Evolutionary conservation across 306 rosid genomes (phyloP).

Genomic region (Trichosanthes truncata): DNA sequence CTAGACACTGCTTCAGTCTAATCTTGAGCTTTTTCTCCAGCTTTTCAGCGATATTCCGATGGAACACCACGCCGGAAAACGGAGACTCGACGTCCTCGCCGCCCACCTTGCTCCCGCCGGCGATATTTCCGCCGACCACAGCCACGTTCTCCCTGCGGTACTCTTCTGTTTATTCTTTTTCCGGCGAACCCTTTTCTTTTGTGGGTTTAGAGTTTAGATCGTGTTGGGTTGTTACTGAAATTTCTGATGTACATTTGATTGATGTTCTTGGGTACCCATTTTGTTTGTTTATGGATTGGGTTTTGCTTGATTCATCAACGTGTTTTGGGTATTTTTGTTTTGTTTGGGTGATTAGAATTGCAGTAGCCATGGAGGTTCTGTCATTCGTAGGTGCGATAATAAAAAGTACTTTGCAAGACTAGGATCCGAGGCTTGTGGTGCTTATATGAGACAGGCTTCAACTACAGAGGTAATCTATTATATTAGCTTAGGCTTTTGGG

Average conservation of each 20-base stretch:
- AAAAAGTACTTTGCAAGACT: constrained; percentile 51
- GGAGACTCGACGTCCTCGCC: constrained; percentile 51
- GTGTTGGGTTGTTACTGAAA: background rate
- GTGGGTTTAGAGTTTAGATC: background rate
- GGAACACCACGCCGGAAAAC: constrained; percentile 53
- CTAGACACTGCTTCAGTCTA: background rate
- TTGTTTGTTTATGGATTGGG: background rate
- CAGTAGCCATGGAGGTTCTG: constrained; percentile 42
- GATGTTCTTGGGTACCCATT: background rate
- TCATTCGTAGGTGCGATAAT: constrained; percentile 37
- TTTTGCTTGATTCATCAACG: constrained; percentile 7
- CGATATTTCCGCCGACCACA: constrained; percentile 38
- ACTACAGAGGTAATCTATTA: constrained; percentile 24
- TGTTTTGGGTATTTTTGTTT: constrained; percentile 4
- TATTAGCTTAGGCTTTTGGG: too few relatives aligned
- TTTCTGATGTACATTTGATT: background rate
- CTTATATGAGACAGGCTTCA: constrained; percentile 55
- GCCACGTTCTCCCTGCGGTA: constrained; percentile 56
- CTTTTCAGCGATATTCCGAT: constrained; percentile 15
- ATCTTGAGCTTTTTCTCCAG: background rate
- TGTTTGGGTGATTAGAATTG: constrained; percentile 32
- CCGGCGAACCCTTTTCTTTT: background rate
- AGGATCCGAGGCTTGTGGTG: constrained; percentile 44
- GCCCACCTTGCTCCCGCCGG: constrained; percentile 46
- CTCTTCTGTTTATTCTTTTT: background rate